Evolutionary conservation across 2,329 filamentous ascomycete genomes (phyloP).

Genomic region (Ramichloridium luteum): DNA sequence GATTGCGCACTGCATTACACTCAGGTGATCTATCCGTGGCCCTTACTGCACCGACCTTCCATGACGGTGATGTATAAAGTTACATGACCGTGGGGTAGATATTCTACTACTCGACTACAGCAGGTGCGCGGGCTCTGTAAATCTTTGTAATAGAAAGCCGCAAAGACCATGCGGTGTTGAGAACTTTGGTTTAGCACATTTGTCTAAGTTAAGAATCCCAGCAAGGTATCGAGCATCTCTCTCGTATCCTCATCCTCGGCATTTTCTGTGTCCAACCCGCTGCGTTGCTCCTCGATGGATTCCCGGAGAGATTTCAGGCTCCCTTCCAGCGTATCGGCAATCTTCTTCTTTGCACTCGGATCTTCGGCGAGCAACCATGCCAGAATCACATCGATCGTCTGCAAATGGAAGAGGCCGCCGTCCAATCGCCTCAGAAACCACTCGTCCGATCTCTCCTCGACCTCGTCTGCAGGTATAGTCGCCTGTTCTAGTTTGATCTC

Average conservation of each 20-base stretch:
- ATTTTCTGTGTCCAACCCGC: slow-evolving; percentile 43
- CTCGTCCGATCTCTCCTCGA: slow-evolving; percentile 51
- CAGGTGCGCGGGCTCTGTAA: too few species aligned
- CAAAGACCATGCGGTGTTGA: too few species aligned
- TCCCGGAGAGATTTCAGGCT: slow-evolving; percentile 52
- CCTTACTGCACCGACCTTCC: too few species aligned
- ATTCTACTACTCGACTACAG: too few species aligned
- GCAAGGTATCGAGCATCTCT: slow-evolving; percentile 54
- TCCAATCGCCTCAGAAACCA: slow-evolving; percentile 68
- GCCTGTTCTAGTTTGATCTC: slow-evolving; percentile 49
- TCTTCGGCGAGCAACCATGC: slow-evolving; percentile 92
- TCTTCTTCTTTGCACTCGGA: slow-evolving; percentile 53
- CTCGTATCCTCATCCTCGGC: slow-evolving; percentile 39
- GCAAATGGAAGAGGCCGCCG: slow-evolving; percentile 70
- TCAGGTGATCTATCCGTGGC: too few species aligned
- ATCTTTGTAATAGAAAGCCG: too few species aligned
- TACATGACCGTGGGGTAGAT: too few species aligned
- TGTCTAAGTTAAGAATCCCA: slow-evolving; percentile 27
- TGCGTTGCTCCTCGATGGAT: slow-evolving; percentile 58
- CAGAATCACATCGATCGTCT: slow-evolving; percentile 71
- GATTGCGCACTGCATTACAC: too few species aligned
- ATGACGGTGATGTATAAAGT: too few species aligned
- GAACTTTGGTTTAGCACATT: too few species aligned
- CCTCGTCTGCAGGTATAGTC: slow-evolving; percentile 44
- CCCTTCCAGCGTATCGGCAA: slow-evolving; percentile 53